A percentile compares a stretch with the other conserved stretches of the same genome.
Conservation (phyloP, 116 monocot species). For the Zostera marina region DNA sequence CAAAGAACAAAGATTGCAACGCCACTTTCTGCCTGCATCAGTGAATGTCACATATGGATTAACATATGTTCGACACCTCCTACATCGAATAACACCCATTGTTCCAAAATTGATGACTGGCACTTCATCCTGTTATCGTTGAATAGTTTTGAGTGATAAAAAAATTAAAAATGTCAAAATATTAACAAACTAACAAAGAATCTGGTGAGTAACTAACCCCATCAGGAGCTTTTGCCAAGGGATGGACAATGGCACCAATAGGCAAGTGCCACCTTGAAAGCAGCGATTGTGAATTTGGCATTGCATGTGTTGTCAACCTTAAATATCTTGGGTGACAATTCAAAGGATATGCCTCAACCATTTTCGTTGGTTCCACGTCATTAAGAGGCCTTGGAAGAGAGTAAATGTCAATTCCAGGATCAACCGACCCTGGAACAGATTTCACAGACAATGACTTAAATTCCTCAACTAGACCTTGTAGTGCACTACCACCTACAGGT, state of each 20-base stretch:
- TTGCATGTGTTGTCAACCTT: conserved; percentile 76
- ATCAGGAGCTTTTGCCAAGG: conserved; percentile 82
- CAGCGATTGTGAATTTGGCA: conserved; percentile 90
- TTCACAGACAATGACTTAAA: conserved; percentile 77
- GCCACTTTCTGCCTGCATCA: conserved; percentile 94
- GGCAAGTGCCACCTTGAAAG: conserved; percentile 94
- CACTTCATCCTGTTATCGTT: conserved; percentile 52
- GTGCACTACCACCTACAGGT: conserved; percentile 27
- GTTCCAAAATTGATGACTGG: conserved; percentile 86
- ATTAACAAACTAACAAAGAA: background rate
- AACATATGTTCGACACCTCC: conserved; percentile 82
- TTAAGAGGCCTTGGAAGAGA: conserved; percentile 73
- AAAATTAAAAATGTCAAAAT: background rate
- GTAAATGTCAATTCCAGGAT: conserved; percentile 49
- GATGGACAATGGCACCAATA: conserved; percentile 86
- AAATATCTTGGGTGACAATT: conserved; percentile 86
- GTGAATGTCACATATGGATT: conserved; percentile 93
- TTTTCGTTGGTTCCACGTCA: conserved; percentile 37
- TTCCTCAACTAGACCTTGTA: conserved; percentile 80
- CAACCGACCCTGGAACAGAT: conserved; percentile 76
- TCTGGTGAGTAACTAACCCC: conserved; percentile 27
- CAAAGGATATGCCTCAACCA: conserved; percentile 48
- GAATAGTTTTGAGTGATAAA: background rate
- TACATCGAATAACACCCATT: conserved; percentile 74
- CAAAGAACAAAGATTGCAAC: conserved; percentile 87